Evolutionary conservation across 106 monocot species (phyloP).

Genomic region (Allium fistulosum): DNA sequence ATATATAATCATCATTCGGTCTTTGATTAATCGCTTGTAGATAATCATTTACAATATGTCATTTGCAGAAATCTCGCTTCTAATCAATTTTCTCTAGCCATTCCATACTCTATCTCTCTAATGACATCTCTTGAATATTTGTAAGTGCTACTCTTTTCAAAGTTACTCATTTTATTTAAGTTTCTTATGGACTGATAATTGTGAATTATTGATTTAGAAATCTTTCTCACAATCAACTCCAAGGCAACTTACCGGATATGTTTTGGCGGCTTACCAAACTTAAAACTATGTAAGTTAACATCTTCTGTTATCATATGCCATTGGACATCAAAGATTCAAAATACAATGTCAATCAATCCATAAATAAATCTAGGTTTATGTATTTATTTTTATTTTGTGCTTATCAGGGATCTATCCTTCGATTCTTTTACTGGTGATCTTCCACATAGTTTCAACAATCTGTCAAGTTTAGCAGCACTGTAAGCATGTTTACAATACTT

Average conservation of each 20-base stretch:
- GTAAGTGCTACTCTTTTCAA: slow-evolving; percentile 19
- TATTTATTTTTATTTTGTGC: neutral
- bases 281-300: slow-evolving; percentile 17
- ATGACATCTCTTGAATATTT: slow-evolving; percentile 46
- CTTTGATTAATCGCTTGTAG: neutral
- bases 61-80: slow-evolving; percentile 46
- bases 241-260: slow-evolving; percentile 11
- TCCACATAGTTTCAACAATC: slow-evolving; percentile 43
- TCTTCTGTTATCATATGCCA: neutral
- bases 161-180: neutral
- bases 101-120: slow-evolving; percentile 51
- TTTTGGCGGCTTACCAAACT: slow-evolving; percentile 15
- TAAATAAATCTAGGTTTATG: neutral
- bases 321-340: slow-evolving; percentile 28
- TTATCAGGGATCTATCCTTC: slow-evolving; percentile 62
- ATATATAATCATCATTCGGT: neutral
- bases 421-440: slow-evolving; percentile 54
- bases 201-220: slow-evolving; percentile 14
- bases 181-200: neutral
- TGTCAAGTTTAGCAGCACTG: slow-evolving; percentile 48
- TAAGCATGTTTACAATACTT: slow-evolving; percentile 15
- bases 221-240: slow-evolving; percentile 25
- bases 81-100: slow-evolving; percentile 37
- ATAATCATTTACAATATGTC: neutral
- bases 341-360: slow-evolving; percentile 4